Percentiles rank a stretch among this genome's conserved stretches.
Conservation (phyloP, 345 rosid genomes). For the Citrus unshiu region DNA sequence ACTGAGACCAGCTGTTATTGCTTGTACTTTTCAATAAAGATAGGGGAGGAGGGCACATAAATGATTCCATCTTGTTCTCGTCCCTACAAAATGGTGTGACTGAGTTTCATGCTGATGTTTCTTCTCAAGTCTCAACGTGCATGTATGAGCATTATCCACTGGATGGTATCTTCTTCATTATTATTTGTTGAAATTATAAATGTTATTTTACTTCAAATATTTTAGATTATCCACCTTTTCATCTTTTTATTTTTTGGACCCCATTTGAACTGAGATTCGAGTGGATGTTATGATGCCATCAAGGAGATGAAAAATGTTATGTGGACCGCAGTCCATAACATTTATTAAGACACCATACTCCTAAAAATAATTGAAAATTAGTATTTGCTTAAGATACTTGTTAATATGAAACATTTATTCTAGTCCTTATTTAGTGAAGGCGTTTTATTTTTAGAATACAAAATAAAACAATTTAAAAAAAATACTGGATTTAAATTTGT, state of each 20-base stretch:
- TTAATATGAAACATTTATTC: no score
- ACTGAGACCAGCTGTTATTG: no score
- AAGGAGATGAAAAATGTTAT: background rate
- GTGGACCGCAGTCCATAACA: background rate
- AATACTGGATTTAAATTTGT: no score
- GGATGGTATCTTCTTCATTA: background rate
- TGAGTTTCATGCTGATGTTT: background rate
- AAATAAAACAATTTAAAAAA: no score
- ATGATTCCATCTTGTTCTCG: background rate
- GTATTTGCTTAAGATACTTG: no score
- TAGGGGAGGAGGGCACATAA: background rate
- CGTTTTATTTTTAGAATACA: no score
- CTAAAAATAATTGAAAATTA: background rate
- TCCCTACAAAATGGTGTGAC: background rate
- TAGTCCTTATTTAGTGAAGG: no score
- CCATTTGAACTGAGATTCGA: background rate
- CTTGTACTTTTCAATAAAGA: background rate
- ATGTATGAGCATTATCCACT: slow-evolving; percentile 8
- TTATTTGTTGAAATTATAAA: background rate
- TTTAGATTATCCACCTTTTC: background rate
- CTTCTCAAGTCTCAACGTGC: slow-evolving; percentile 14
- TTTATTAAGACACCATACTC: background rate
- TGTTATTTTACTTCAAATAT: background rate
- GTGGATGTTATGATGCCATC: background rate
- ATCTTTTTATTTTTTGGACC: background rate